Evolutionary conservation across 2,329 filamentous ascomycete species (phyloP), one percentile per base, ranked within the genome.

Genomic region (Pseudofabraea citricarpa): DNA sequence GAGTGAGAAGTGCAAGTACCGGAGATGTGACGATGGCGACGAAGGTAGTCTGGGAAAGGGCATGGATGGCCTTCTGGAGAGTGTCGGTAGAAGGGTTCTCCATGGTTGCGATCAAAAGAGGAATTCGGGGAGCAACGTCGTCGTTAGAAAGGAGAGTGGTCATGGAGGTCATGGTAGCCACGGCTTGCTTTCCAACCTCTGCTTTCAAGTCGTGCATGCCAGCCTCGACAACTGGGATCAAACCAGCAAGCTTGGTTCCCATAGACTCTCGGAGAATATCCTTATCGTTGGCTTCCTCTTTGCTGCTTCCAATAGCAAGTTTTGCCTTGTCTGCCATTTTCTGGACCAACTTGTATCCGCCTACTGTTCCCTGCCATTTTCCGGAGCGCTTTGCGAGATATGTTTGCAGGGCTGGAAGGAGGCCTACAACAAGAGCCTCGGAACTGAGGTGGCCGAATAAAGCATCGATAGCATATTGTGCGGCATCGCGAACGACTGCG

Each of bases 361-460:
- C 90, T 41, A 96, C 87, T 13, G 87, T 88, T 48, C 93, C 93
- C 69, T 98, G 93, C 93, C 93, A 98, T 70, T 98, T 98, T 53
- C 88, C 90, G 13, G 89, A 86, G 60, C 80, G 81, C 69, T 89
- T 94, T 61, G 74, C 73, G 22, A 98, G 74, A 64, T 97, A 97
- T 41, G 75, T 68, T 49, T 74, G 68, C 31, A 98, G 71, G 13
- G 80, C 76, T 3, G 93, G 90, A 40, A 98, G 72, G 32, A 98
- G 76, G 16, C 87, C 90, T 50, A 81, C 78, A 41, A 95, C 85
- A 59, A 95, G 79, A 39, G 87, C 83, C 71, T 97, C 93, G 44
- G 89, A 71, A 60, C 79, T 83, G 50, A 98, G 71, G 60, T 85
- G 80, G 53, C 75, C 74, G 65, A 95, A 95, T 19, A 97, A 74